Base-by-base conservation (phyloP, 2,329 filamentous ascomycete species). In the Nectriaceae sp. region DNA sequence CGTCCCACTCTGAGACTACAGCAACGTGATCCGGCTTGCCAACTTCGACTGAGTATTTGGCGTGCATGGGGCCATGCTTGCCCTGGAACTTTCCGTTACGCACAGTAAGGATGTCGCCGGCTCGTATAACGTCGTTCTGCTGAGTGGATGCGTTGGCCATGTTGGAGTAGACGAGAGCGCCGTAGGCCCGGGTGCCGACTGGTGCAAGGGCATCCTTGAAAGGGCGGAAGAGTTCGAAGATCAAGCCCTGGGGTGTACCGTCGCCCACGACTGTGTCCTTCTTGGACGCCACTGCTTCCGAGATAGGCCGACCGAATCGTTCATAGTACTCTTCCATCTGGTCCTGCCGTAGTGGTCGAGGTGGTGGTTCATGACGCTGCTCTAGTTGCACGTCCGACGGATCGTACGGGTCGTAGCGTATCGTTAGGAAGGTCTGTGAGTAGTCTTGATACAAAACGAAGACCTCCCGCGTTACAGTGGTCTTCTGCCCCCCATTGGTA, bases 381-480 rank as follows among this genome's bases (percentile, higher is more conserved):
- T 95, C 89, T 5, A 97, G 70, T 26, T 82, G 75, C 11, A 86
- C 87, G 61, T 93, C 86, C 2, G 81, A 75, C 3, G 88, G 80
- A 64, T 96, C 85, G 44, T 84, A 81, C 1, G 85, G 76, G 66
- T 96, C 89, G 67, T 88, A 97, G 42, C 80, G 85, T 16, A 86
- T 88, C 0, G 87, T 90, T 62, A 99, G 82, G 55, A 95, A 79
- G 0, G 93, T 97, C 67, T 97, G 94, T 16, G 92, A 97, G 69
- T 99, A 99, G 71, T 99, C 94, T 62, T 91, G 86, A 74, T 90
- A 99, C 8, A 99, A 74, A n/a, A 97, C 76, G 60, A 88, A 94
- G 36, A 97, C 79, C 50, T 92, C 85, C 56, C 92, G 92, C 5
- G 87, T 89, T 18, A 96, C 75, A 1, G 79, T 80, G 1, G 84